Percentiles rank a stretch among this genome's conserved stretches.
These are phyloP conservation scores for Pseudohalonectria lignicola DNA, from an alignment of 2,329 filamentous ascomycete species.

Conservation along the genomic window DNA sequence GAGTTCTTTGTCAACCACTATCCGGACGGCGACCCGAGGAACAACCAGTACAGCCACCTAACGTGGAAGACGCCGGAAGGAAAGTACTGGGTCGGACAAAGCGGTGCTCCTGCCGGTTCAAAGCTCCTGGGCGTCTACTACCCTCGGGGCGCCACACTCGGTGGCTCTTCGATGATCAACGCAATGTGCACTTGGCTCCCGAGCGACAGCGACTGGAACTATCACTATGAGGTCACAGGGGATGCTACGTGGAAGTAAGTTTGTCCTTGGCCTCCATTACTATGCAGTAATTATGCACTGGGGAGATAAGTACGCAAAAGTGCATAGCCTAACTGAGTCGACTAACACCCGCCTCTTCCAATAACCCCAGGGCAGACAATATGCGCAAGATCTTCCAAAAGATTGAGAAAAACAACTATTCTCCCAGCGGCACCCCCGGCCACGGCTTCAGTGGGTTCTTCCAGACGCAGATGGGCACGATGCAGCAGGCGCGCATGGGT, in stretches of 20 bases:
- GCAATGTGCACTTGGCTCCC: slow-evolving; percentile 16
- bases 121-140: slow-evolving; percentile 19
- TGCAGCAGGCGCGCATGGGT: slow-evolving; percentile 1
- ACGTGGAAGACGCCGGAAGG: slow-evolving; percentile 16
- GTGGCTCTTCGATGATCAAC: slow-evolving; percentile 19
- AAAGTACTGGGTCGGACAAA: slow-evolving; percentile 16
- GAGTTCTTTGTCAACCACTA: slow-evolving; percentile 47
- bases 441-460: slow-evolving; percentile 31
- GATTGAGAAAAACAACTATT: slow-evolving; percentile 30
- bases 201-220: slow-evolving; percentile 16
- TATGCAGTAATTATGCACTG: no score
- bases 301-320: no score
- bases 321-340: no score
- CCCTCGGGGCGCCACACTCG: slow-evolving; percentile 18
- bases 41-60: slow-evolving; percentile 35
- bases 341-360: no score
- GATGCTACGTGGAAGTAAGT: slow-evolving; percentile 14
- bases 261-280: not conserved
- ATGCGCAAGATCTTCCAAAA: slow-evolving; percentile 29
- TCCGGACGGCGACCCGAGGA: slow-evolving; percentile 27
- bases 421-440: slow-evolving; percentile 22
- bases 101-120: slow-evolving; percentile 15
- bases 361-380: slow-evolving; percentile 16
- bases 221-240: slow-evolving; percentile 14
- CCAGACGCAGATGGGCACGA: slow-evolving; percentile 10